Percentiles rank a stretch among this genome's conserved stretches.
These are phyloP conservation scores for Aspergillus baeticus DNA, from an alignment of 495 filamentous ascomycete genomes.

Conservation along the genomic window DNA sequence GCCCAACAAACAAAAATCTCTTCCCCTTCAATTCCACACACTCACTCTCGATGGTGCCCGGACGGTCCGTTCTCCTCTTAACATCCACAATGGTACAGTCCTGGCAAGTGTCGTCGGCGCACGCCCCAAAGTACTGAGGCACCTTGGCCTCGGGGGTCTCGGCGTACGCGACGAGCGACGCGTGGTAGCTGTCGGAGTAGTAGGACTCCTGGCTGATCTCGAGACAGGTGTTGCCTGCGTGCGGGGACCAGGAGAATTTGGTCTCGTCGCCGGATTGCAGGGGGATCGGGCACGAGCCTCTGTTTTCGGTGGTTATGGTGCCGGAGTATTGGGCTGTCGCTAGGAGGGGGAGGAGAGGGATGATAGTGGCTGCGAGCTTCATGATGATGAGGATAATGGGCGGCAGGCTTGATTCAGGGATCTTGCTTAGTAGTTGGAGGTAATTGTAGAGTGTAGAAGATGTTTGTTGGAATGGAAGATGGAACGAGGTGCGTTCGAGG, in stretches of 20 bases:
- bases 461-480: too few species aligned
- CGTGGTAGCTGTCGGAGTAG: not conserved
- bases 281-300: not conserved
- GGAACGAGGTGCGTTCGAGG: too few species aligned
- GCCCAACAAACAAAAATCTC: not conserved
- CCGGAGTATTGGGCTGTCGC: not conserved
- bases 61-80: not conserved
- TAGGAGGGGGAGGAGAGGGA: not conserved
- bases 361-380: not conserved
- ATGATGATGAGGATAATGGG: not conserved
- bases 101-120: not conserved
- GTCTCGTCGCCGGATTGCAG: not conserved
- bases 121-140: not conserved
- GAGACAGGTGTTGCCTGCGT: not conserved
- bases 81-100: not conserved
- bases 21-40: not conserved
- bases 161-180: not conserved
- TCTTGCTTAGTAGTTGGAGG: too few species aligned
- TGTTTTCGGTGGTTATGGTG: not conserved
- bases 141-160: not conserved
- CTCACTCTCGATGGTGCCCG: not conserved
- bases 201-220: not conserved
- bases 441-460: too few species aligned
- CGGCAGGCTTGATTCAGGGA: too few species aligned
- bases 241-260: not conserved